Evolutionary conservation across 176 grass and related monocot species (phyloP).

Genomic region (Paspalum vaginatum): DNA sequence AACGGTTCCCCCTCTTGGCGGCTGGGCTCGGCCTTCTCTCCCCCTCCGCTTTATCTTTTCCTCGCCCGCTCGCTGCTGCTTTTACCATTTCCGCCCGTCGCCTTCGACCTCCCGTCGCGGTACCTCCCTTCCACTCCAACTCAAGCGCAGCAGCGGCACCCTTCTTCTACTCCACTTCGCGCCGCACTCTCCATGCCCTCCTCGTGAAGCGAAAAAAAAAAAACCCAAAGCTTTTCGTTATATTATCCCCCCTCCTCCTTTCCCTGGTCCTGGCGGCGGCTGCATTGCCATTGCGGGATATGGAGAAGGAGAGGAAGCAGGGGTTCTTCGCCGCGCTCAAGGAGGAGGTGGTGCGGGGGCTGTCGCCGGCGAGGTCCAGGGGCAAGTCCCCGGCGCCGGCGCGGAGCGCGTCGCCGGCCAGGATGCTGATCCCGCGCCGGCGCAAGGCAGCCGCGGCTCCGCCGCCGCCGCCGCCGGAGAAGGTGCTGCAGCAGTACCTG

Average conservation of each 20-base stretch:
- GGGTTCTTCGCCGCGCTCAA: slow-evolving; percentile 73
- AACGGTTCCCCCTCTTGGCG: slow-evolving; percentile 32
- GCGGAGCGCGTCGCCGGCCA: slow-evolving; percentile 49
- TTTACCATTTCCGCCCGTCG: slow-evolving; percentile 35
- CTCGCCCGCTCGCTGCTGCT: slow-evolving; percentile 18
- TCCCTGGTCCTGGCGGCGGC: neutral
- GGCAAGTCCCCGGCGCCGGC: slow-evolving; percentile 44
- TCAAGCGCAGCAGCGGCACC: neutral
- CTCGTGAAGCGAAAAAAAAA: slow-evolving; percentile 34
- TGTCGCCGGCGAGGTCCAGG: slow-evolving; percentile 64
- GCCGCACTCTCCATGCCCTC: slow-evolving; percentile 37
- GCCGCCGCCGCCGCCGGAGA: slow-evolving; percentile 37
- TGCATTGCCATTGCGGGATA: slow-evolving; percentile 37
- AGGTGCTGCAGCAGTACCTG: slow-evolving; percentile 47
- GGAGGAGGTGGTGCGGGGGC: slow-evolving; percentile 71
- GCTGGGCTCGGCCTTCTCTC: neutral
- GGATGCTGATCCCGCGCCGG: slow-evolving; percentile 63
- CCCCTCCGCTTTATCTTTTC: slow-evolving; percentile 51
- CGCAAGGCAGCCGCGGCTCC: slow-evolving; percentile 36
- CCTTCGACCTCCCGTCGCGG: slow-evolving; percentile 35
- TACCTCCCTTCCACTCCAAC: slow-evolving; percentile 10
- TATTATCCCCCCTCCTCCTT: neutral
- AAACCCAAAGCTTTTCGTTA: neutral
- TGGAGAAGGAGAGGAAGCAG: slow-evolving; percentile 87
- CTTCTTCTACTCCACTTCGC: slow-evolving; percentile 54